These are phyloP conservation scores for Nakazawaea wickerhamii DNA, from an alignment of 805 yeast genomes.

Conservation along the genomic window DNA sequence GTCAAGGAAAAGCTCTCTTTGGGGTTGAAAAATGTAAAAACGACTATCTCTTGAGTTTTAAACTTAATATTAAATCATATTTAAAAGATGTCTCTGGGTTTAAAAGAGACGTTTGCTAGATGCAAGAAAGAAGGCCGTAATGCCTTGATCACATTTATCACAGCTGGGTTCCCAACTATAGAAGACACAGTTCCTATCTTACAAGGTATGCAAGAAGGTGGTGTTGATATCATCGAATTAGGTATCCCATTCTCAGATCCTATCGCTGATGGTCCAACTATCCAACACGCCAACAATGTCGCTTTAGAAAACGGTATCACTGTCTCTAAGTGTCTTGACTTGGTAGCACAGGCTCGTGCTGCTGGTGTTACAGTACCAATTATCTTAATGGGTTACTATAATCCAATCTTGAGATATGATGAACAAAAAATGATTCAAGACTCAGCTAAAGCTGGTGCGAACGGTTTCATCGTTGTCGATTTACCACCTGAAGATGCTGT, in stretches of 20 bases:
- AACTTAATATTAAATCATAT: neutral
- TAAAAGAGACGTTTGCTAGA: conserved; percentile 54
- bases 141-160: conserved; percentile 86
- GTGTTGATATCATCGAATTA: conserved; percentile 89
- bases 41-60: too few species aligned
- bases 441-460: conserved; percentile 85
- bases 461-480: conserved; percentile 92
- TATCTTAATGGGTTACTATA: conserved; percentile 95
- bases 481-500: conserved; percentile 98
- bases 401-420: conserved; percentile 87
- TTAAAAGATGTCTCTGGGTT: conserved; percentile 41
- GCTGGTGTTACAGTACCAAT: conserved; percentile 86
- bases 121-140: conserved; percentile 67
- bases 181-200: conserved; percentile 85
- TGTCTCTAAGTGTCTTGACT: conserved; percentile 59
- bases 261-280: conserved; percentile 97
- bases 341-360: conserved; percentile 69
- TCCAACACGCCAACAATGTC: conserved; percentile 79
- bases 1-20: too few species aligned
- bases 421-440: conserved; percentile 78
- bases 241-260: conserved; percentile 98
- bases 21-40: too few species aligned
- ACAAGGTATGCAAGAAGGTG: conserved; percentile 88
- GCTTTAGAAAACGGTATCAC: conserved; percentile 84
- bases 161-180: conserved; percentile 89